Base-by-base conservation (phyloP, 2,329 filamentous ascomycete genomes). In the Phyllosticta capitalensis region DNA sequence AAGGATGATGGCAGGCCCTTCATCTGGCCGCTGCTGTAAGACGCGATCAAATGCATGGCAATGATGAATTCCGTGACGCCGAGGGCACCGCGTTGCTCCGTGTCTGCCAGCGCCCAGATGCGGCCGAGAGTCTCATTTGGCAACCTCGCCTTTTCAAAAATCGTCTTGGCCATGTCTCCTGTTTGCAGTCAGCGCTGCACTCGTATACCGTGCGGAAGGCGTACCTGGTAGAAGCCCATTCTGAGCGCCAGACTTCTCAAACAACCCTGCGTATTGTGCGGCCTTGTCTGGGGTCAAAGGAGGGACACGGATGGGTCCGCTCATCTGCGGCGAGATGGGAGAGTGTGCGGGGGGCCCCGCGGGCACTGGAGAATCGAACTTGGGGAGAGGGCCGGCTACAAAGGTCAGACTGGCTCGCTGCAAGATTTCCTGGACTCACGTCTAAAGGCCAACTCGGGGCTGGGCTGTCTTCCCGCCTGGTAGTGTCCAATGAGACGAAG, bases 41-140 rank as follows among this genome's bases (percentile, higher is more conserved):
- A 96, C 14, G 90, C 92, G 63, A 99, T 81, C 62, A 99, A 79
- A 73, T 99, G 94, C 94, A 99, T 99, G 52, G 94, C 94, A 68
- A 99, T 95, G 69, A 96, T 89, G 71, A 99, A 99, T 68, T 97
- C 94, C 14, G 91, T 92, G 66, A 86, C 81, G 61, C 92, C 88
- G 38, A 99, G 80, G 30, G 88, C 85, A 55, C 94, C 94, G 57
- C 92, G 85, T 75, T 96, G 91, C 74, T 96, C 92, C 0, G 90
- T 94, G 71, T 99, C 94, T 21, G 92, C 88, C 62, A 99, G 81
- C 67, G 89, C 91, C 94, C 94, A 99, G 76, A 99, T 96, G 65
- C 88, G 86, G n/a, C 92, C 92, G 30, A 99, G 80, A 10, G 89
- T 82, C 66, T 97, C 91, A 71, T 95, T 96, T 5, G 92, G 88